Percentiles rank a stretch among this genome's conserved stretches.
These are phyloP conservation scores for Geopyxis carbonaria DNA, from an alignment of 495 filamentous ascomycete genomes.

Conservation along the genomic window DNA sequence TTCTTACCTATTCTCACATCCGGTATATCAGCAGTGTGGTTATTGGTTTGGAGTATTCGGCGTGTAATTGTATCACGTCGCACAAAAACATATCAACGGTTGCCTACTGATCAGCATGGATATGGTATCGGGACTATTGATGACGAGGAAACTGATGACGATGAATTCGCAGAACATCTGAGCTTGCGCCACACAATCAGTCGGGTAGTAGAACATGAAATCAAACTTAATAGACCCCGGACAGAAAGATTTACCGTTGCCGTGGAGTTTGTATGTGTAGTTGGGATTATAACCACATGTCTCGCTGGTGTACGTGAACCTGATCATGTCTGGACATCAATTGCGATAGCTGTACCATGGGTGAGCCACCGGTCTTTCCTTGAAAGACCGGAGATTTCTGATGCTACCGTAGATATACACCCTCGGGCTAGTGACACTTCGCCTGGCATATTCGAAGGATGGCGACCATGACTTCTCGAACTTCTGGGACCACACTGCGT, in stretches of 20 bases:
- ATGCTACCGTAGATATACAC: constrained; percentile 54
- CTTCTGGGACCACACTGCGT: constrained; percentile 85
- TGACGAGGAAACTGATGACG: constrained; percentile 32
- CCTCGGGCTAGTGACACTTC: constrained; percentile 51
- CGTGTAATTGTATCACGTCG: constrained; percentile 33
- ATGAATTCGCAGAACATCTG: constrained; percentile 49
- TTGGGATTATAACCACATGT: constrained; percentile 52
- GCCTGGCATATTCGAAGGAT: constrained; percentile 46
- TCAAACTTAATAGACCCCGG: constrained; percentile 60
- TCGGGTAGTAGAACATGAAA: constrained; percentile 40
- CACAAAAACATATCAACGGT: constrained; percentile 24
- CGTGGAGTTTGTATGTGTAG: constrained; percentile 56
- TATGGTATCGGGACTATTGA: too few species aligned
- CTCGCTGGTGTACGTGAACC: constrained; percentile 30
- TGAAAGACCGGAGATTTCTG: neutral
- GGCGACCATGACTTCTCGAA: constrained; percentile 37
- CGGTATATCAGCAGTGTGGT: constrained; percentile 49
- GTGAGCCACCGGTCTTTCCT: neutral
- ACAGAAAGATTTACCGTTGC: constrained; percentile 52
- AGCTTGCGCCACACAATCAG: constrained; percentile 47
- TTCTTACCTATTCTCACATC: constrained; percentile 60
- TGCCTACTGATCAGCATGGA: constrained; percentile 37
- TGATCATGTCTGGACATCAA: constrained; percentile 24
- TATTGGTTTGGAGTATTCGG: constrained; percentile 38
- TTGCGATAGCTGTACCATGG: neutral